phyloP scores from a whole-genome alignment of 2,329 filamentous ascomycete species.

The Hypocreales sp. region DNA sequence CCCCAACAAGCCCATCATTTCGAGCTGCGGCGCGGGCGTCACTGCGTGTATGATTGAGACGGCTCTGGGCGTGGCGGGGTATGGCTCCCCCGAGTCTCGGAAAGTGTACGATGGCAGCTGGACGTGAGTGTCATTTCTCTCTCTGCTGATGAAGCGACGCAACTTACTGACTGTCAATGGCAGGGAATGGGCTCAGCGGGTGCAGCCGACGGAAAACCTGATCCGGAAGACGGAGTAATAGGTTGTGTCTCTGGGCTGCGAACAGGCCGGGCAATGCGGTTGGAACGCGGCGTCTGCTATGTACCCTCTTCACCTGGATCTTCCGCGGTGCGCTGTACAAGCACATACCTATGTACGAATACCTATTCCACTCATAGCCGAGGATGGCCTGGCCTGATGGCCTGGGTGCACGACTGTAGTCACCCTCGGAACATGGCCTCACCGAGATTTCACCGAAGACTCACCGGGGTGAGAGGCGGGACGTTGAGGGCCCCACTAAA shows the following conservation, averaged over 20 bases:
- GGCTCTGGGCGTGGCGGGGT: constrained; percentile 65
- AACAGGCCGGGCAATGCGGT: background rate
- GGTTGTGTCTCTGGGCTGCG: no score
- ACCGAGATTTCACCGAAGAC: no score
- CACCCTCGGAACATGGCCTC: no score
- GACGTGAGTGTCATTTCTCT: constrained; percentile 52
- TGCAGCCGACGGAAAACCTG: constrained; percentile 43
- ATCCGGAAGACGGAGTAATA: constrained; percentile 35
- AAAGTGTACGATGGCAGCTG: constrained; percentile 92
- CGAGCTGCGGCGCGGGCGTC: constrained; percentile 84
- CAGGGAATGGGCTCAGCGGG: constrained; percentile 54
- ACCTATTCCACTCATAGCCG: no score
- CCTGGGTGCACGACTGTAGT: no score
- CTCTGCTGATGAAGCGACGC: background rate
- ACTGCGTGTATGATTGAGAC: constrained; percentile 86
- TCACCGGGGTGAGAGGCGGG: constrained; percentile 4
- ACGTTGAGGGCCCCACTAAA: constrained; percentile 2
- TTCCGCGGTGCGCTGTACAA: no score
- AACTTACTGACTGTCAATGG: constrained; percentile 11
- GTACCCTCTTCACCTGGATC: no score
- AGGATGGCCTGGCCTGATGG: no score
- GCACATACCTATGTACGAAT: no score
- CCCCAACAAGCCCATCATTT: constrained; percentile 65
- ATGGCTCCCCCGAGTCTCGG: constrained; percentile 48
- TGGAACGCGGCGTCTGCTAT: constrained; percentile 1